A percentile compares a stretch with the other conserved stretches of the same genome.
phyloP scores from a whole-genome alignment of 2,329 filamentous ascomycete species.

The Scedosporium minutisporum region DNA sequence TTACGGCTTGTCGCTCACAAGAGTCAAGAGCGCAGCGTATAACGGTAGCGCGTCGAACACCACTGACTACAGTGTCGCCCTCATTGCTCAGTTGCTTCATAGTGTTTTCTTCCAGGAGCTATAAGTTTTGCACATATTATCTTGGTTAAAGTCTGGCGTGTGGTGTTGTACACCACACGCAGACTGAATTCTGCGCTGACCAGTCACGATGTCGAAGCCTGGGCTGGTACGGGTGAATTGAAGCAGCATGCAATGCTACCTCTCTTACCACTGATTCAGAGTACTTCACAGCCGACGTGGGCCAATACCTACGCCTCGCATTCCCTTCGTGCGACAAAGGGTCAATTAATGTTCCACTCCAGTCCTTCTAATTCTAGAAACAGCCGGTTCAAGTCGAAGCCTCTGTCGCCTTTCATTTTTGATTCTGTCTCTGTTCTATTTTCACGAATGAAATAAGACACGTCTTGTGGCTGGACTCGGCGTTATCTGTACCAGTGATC shows the following conservation, averaged over 20 bases:
- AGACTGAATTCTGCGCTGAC: not conserved
- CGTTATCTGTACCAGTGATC: not conserved
- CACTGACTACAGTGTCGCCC: not conserved
- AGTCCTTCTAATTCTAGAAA: not conserved
- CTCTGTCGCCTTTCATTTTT: not conserved
- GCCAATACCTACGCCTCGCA: not conserved
- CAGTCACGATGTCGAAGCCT: not conserved
- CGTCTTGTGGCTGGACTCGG: not conserved
- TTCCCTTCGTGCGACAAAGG: not conserved
- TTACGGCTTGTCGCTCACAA: not conserved
- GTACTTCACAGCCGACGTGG: not conserved
- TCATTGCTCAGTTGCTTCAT: not conserved
- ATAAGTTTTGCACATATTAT: not conserved
- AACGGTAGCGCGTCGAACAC: not conserved
- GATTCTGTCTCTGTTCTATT: not conserved
- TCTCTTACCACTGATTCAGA: not conserved
- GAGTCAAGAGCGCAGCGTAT: not conserved
- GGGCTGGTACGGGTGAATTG: not conserved
- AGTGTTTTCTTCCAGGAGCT: not conserved
- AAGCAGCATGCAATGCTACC: not conserved
- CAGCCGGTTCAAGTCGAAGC: not conserved
- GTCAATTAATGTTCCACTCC: not conserved
- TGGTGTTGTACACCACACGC: not conserved
- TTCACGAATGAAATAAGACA: not conserved
- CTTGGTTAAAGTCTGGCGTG: not conserved